Base-by-base conservation (phyloP, 2,329 filamentous ascomycete genomes). In the Graphilbum ipis-grandicollis region DNA sequence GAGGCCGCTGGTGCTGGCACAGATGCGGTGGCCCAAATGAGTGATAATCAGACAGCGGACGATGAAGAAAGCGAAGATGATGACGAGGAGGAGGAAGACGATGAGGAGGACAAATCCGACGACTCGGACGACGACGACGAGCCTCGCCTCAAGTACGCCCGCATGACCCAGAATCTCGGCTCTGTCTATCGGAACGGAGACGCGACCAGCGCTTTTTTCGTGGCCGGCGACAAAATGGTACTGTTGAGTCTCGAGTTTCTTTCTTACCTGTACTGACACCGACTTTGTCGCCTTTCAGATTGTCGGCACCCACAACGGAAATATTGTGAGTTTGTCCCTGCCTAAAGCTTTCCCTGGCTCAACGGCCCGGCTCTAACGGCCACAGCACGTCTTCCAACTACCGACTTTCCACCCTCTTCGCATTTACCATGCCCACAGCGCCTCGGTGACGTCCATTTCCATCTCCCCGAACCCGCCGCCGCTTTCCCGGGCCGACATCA, bases 171-270 rank as follows among this genome's bases (percentile, higher is more conserved):
- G 42, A 77, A 79, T 49, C 61, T 98, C 42, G 74, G 70, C 19
- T 64, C 79, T 31, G 71, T 94, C 25, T 98, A 98, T 60, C 77
- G 85, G 40, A 93, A 93, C 60, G 86, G 84, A 47, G 90, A 98
- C 67, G 83, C 85, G 47, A 94, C 88, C 19, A 94, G 86, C 56
- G 66, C 82, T 9, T 93, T 93, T 53, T 60, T 92, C 35, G 83
- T 93, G 35, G 81, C 81, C 30, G 88, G 88, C 36, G 88, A 98
- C 63, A 96, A 96, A 63, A 93, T 96, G 88, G 83, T 88, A 66
- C n/a, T n/a, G n/a, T n/a, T n/a, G n/a, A n/a, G 9, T 26, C 25
- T 42, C 23, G 19, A 28, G 28, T 38, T 38, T 25, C 21, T 34
- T 22, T 31, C n/a, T n/a, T n/a, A n/a, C n/a, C n/a, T n/a, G n/a